A percentile compares a stretch with the other conserved stretches of the same genome.
Evolutionary conservation across 192 early-diverging fungal genomes (phyloP).

Genomic region (Backusella macrospora): DNA sequence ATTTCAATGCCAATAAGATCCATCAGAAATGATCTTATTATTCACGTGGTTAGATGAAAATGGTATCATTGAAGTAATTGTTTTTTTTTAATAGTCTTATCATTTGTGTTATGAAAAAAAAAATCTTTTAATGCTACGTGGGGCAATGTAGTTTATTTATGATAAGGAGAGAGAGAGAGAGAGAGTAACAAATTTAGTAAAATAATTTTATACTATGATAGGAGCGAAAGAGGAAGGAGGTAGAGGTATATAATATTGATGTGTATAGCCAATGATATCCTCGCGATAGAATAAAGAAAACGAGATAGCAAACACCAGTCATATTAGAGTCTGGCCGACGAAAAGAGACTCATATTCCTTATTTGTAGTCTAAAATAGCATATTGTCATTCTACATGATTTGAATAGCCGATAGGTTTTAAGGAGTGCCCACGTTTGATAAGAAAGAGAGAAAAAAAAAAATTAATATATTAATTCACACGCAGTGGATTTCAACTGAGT

Average conservation of each 20-base stretch:
- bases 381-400: constrained; percentile 1
- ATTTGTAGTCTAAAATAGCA: constrained; percentile 6
- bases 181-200: no score
- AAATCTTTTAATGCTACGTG: no score
- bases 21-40: neutral
- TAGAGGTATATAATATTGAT: neutral
- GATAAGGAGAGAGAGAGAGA: no score
- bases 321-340: neutral
- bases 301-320: neutral
- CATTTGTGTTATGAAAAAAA: no score
- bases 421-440: constrained; percentile 13
- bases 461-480: constrained; percentile 15
- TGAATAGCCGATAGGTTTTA: neutral
- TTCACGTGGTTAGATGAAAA: neutral
- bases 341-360: neutral
- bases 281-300: neutral
- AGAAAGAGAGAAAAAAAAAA: neutral
- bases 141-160: no score
- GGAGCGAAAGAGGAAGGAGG: neutral
- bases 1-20: neutral
- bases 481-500: constrained; percentile 8
- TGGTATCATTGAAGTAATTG: neutral
- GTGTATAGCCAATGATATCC: neutral
- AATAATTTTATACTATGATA: neutral
- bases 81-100: neutral